phyloP scores from a whole-genome alignment of 805 yeast genomes.

The Metschnikowia amazonensis region DNA sequence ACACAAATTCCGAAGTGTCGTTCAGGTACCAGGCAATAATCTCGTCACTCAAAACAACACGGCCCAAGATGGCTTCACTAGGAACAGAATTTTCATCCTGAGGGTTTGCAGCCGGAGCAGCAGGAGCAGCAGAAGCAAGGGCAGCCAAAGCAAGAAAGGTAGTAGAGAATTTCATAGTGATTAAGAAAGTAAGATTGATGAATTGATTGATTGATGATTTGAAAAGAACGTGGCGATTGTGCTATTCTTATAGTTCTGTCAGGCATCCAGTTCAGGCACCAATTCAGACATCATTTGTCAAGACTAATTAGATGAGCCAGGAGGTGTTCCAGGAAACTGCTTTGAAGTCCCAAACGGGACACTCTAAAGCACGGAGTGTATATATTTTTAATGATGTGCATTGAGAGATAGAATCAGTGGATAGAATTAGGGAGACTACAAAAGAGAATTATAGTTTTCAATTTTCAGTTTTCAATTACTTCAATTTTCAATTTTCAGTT shows the following conservation, averaged over 20 bases:
- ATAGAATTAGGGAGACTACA: too few species aligned
- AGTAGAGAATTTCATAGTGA: slow-evolving; percentile 16
- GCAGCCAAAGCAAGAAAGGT: slow-evolving; percentile 7
- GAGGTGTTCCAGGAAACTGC: neutral
- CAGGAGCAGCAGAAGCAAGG: slow-evolving; percentile 3
- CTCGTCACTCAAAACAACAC: slow-evolving; percentile 9
- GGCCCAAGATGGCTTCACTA: slow-evolving; percentile 14
- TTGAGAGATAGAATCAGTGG: too few species aligned
- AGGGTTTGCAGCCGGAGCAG: neutral
- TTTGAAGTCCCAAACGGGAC: neutral
- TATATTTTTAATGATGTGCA: too few species aligned
- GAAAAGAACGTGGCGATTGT: neutral
- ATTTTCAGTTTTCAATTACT: too few species aligned
- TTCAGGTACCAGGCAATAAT: slow-evolving; percentile 12
- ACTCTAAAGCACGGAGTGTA: too few species aligned
- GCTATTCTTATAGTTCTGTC: too few species aligned
- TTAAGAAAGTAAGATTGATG: too few species aligned
- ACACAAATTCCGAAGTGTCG: slow-evolving; percentile 11
- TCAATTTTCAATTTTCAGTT: too few species aligned
- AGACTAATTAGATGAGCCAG: too few species aligned
- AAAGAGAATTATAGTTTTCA: too few species aligned
- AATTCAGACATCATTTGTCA: too few species aligned
- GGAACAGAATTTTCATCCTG: slow-evolving; percentile 6
- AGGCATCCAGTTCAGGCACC: too few species aligned
- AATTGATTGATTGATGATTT: neutral